Conservation (phyloP, 2,329 filamentous ascomycete species). For the Lachnum nothofagi region DNA sequence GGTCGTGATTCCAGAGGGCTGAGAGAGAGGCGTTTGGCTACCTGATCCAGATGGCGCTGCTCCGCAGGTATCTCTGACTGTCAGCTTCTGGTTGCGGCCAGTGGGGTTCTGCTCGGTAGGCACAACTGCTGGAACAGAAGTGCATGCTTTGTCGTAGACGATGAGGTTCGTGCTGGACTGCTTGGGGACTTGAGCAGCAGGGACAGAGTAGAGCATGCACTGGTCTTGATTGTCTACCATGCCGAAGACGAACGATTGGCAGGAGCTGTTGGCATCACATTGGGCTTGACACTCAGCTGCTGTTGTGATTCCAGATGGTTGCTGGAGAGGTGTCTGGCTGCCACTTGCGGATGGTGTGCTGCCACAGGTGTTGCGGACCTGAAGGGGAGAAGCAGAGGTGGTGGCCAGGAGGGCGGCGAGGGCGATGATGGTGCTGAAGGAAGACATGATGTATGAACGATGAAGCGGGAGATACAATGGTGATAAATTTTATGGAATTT, state of each 20-base stretch:
- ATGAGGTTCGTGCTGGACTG: slow-evolving; percentile 6
- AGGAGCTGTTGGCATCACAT: slow-evolving; percentile 1
- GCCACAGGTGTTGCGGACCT: slow-evolving; percentile 5
- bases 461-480: too few relatives aligned
- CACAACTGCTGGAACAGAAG: slow-evolving; percentile 7
- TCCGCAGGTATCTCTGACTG: slow-evolving; percentile 4
- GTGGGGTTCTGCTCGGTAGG: slow-evolving; percentile 1
- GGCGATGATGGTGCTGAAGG: slow-evolving; percentile 16
- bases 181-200: slow-evolving; percentile 3
- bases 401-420: slow-evolving; percentile 10
- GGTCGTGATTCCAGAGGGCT: slow-evolving; percentile 8
- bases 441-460: background rate
- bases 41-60: slow-evolving; percentile 2
- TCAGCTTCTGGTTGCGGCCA: background rate
- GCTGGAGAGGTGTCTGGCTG: slow-evolving; percentile 1
- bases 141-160: slow-evolving; percentile 7
- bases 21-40: slow-evolving; percentile 1
- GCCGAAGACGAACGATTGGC: slow-evolving; percentile 10
- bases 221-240: slow-evolving; percentile 1
- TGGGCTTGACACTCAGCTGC: background rate
- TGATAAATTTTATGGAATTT: too few relatives aligned
- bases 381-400: slow-evolving; percentile 3
- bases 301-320: background rate
- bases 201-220: slow-evolving; percentile 9
- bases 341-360: slow-evolving; percentile 2